A percentile compares a stretch with the other conserved stretches of the same genome.
Evolutionary conservation across 768 basidiomycete species (phyloP).

Genomic region (Kwoniella dejecticola): DNA sequence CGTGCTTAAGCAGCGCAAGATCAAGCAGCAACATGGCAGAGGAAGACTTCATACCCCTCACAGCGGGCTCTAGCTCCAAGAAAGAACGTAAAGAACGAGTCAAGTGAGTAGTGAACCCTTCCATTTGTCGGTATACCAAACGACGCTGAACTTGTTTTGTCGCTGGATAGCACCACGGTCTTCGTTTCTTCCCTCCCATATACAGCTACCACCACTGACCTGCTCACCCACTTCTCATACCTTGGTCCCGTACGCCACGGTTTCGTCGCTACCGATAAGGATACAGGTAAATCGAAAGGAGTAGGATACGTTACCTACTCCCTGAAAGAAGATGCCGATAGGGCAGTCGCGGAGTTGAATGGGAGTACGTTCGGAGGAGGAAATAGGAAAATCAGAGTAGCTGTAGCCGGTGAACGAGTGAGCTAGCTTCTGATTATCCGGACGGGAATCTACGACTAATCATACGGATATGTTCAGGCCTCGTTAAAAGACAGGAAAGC

Average conservation of each 20-base stretch:
- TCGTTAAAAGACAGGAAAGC: conserved; percentile 17
- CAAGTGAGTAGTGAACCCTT: conserved; percentile 35
- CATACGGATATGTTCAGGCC: conserved; percentile 6
- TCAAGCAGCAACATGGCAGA: conserved; percentile 18
- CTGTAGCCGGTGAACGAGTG: conserved; percentile 82
- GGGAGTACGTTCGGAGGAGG: conserved; percentile 68
- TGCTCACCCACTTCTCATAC: conserved; percentile 91
- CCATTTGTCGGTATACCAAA: too few species aligned
- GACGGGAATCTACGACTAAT: too few species aligned
- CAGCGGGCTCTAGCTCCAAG: conserved; percentile 14
- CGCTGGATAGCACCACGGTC: conserved; percentile 63
- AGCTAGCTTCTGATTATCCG: conserved; percentile 24
- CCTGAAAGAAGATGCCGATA: conserved; percentile 80
- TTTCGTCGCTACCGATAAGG: conserved; percentile 81
- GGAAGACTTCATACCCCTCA: conserved; percentile 29
- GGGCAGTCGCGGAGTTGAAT: conserved; percentile 67
- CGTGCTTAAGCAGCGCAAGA: neutral
- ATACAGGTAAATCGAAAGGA: conserved; percentile 69
- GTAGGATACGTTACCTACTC: conserved; percentile 96
- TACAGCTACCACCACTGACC: conserved; percentile 82
- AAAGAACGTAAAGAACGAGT: conserved; percentile 37
- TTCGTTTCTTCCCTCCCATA: conserved; percentile 94
- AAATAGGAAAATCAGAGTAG: conserved; percentile 70
- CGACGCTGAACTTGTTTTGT: neutral
- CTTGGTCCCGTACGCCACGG: conserved; percentile 91